These are phyloP conservation scores for Kodamaea lidongshanica DNA, from an alignment of 805 yeast species.

Conservation along the genomic window DNA sequence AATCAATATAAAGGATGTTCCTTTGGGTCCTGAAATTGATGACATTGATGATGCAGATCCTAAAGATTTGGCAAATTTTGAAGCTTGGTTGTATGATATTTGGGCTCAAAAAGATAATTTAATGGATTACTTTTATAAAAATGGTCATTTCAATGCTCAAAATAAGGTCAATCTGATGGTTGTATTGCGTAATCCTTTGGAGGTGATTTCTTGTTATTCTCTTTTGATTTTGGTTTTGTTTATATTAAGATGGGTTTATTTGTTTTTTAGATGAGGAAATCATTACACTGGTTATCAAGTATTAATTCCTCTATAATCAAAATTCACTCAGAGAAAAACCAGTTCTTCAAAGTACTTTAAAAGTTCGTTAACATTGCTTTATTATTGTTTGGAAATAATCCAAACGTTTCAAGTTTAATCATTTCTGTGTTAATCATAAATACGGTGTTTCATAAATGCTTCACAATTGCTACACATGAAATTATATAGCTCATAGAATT, in stretches of 20 bases:
- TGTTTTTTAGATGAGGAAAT: too few species aligned
- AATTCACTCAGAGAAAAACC: too few species aligned
- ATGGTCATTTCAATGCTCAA: slow-evolving; percentile 43
- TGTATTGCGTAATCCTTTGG: slow-evolving; percentile 17
- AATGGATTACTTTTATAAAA: slow-evolving; percentile 53
- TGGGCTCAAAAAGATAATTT: slow-evolving; percentile 78
- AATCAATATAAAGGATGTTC: slow-evolving; percentile 55
- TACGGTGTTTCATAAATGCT: too few species aligned
- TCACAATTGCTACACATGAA: too few species aligned
- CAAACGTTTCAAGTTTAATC: too few species aligned
- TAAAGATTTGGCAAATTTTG: slow-evolving; percentile 47
- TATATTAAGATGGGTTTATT: background rate
- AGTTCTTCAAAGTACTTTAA: too few species aligned
- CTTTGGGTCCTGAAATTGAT: slow-evolving; percentile 38
- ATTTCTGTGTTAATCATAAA: too few species aligned
- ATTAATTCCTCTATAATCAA: too few species aligned
- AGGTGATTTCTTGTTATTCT: slow-evolving; percentile 9
- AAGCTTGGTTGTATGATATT: slow-evolving; percentile 62
- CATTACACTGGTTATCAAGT: too few species aligned
- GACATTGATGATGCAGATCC: slow-evolving; percentile 41
- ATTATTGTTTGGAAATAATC: too few species aligned
- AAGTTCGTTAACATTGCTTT: too few species aligned
- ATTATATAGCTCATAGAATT: too few species aligned
- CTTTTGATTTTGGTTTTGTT: slow-evolving; percentile 3
- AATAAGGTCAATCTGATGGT: slow-evolving; percentile 20